Evolutionary conservation across 2,329 filamentous ascomycete genomes (phyloP), one percentile per base, ranked within the genome.

Genomic region (Pseudocercospora fuligena): DNA sequence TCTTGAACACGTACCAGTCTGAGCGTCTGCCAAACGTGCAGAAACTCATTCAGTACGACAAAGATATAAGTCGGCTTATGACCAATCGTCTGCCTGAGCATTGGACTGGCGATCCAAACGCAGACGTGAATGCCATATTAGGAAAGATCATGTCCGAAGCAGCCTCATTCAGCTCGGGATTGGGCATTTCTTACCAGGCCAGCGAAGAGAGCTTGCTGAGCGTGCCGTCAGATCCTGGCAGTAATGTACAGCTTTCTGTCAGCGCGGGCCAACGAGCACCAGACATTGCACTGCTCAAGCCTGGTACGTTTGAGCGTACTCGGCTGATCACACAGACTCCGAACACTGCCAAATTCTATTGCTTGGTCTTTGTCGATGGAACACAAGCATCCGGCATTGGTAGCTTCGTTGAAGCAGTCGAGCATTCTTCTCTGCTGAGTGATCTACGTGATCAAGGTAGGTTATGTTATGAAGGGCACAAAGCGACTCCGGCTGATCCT

Each of bases 261-360:
- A 68, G 66, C 16, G 74, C 83, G 0, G 84, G 84, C 0, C 77
- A 80, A 65, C 77, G 83, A 65, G 82, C 79, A 5, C 83, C 82
- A 5, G 84, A 86, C 71, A 79, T 84, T 7, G 63, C 74, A 5
- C 73, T 86, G 2, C 74, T 79, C 19, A 82, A 80, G 61, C 83
- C 83, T 0, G 83, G 81, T 0, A 84, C 82, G 0, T 80, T 81
- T 23, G 80, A 83, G 60, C 23, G 70, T 0, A 81, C 81, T 2
- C 75, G 83, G 40, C 68, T 86, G 25, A 81, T 84, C 63, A 75
- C 74, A n/a, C 77, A 81, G 53, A 82, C 81, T 0, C 81, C 78
- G 2, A 86, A 84, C 69, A 61, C 68, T 0, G 80, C 78, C 1
- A 36, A 69, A 11, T 85, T 85, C 67, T 77, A 80, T 58, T 74